Percentiles rank a stretch among this genome's conserved stretches.
Conservation (phyloP, 352 stramenopile genomes). For the Pythium angustatum region DNA sequence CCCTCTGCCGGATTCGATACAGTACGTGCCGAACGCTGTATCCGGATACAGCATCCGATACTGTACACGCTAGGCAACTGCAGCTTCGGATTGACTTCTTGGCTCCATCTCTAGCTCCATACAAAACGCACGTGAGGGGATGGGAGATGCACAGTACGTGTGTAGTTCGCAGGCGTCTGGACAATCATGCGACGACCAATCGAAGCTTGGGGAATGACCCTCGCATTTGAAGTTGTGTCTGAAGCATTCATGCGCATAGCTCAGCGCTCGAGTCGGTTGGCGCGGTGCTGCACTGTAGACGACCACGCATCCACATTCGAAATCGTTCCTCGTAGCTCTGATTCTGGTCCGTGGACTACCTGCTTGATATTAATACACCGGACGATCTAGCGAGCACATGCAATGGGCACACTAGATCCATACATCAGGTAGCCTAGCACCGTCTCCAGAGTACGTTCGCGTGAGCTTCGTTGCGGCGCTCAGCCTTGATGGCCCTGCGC, state of each 20-base stretch:
- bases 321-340: neutral
- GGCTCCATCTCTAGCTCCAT: neutral
- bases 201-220: neutral
- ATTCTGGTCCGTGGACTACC: too few relatives aligned
- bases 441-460: too few relatives aligned
- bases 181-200: conserved; percentile 5
- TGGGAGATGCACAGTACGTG: neutral
- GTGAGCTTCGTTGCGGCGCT: too few relatives aligned
- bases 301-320: neutral
- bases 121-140: neutral
- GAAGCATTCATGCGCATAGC: too few relatives aligned
- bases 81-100: conserved; percentile 4
- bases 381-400: too few relatives aligned
- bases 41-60: neutral
- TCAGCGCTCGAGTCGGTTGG: too few relatives aligned
- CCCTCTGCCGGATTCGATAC: too few relatives aligned
- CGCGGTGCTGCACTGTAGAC: conserved; percentile 3
- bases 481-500: too few relatives aligned
- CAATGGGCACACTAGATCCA: too few relatives aligned
- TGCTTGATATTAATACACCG: too few relatives aligned
- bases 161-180: neutral
- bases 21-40: too few relatives aligned
- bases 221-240: neutral
- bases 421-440: too few relatives aligned
- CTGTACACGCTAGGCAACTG: neutral